Evolutionary conservation across 2,329 filamentous ascomycete genomes (phyloP), one percentile per base, ranked within the genome.

Genomic region (Aspergillus sp.): DNA sequence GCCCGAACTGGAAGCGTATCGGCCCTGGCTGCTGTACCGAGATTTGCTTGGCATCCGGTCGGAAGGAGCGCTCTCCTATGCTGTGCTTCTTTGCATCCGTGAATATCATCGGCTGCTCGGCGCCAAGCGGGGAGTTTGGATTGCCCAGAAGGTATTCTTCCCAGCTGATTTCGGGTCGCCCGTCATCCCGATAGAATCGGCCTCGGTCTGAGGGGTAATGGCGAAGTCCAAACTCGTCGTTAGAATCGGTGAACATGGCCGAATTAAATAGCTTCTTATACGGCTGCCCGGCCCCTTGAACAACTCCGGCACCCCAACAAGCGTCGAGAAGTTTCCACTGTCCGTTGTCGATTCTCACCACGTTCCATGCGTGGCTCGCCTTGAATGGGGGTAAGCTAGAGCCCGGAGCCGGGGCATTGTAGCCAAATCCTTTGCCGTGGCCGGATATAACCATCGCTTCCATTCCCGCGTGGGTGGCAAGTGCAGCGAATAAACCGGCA

Each of bases 301-400:
- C 76, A 62, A 85, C 81, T 2, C 94, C 94, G 0, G 94, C 91
- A 45, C 95, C 95, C 95, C 95, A 99, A 72, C 94, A 98, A 0
- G 90, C 77, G 70, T 99, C 95, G 52, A 98, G 78, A 1, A 98
- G 83, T 76, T 97, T 96, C 94, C 94, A 98, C 64, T 87, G 85
- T 2, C 91, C 91, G 26, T 87, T 85, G 68, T 98, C 94, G 59
- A 98, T 92, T 54, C 87, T 84, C 6, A 97, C 91, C 0, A 90
- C 93, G 70, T 96, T 97, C 95, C 95, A 97, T 0, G 95, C 94
- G 75, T 98, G 94, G 1, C 85, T 82, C 12, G 84, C 78, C 55
- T 87, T 79, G 20, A 82, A 84, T 0, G 86, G 83, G 2, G 93
- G 93, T 0, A 89, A 73, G 0, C 84, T 79, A 55, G 90, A 81